Evolutionary conservation across 1,284 basidiomycete species (phyloP), one percentile per base, ranked within the genome.

Genomic region (Afroboletus lepidellus): DNA sequence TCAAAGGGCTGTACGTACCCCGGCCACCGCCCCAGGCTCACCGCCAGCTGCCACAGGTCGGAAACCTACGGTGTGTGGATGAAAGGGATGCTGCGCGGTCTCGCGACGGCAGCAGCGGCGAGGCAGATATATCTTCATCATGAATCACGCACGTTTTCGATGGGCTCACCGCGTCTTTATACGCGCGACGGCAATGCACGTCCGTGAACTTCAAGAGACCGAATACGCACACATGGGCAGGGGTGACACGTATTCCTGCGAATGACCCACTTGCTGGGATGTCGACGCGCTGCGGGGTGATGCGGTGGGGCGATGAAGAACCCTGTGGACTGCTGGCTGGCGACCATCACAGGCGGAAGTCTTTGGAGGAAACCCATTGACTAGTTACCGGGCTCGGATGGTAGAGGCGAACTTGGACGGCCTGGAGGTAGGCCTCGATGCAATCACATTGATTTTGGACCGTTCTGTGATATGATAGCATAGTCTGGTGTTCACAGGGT

Each of bases 1-100:
- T 48, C 3, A 36, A 36, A 38, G 81, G 11, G 57, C 61, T 11
- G 73, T 77, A 32, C 78, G 27, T 60, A 80, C 80, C 46, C 41
- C 59, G 62, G 64, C 79, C 81, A 55, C 77, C 55, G n/a, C 8
- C 24, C 33, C 38, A 42, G 37, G 54, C 9, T 5, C 27, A n/a
- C n/a, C n/a, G n/a, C n/a, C n/a, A n/a, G n/a, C n/a, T n/a, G n/a
- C n/a, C n/a, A n/a, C n/a, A n/a, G n/a, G n/a, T n/a, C n/a, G n/a
- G n/a, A 21, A 25, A 38, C 34, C 76, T 32, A 27, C 41, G 45
- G 55, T 5, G 33, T 36, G 11, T 44, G 41, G 18, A 43, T 39
- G 25, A 12, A 5, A 16, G 45, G 3, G 27, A 16, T 1, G 37
- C 3, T 33, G 30, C 41, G 20, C 21, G 33, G 43, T 11, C 23